These are phyloP conservation scores for Annulohypoxylon truncatum DNA, from an alignment of 2,329 filamentous ascomycete genomes.

Conservation along the genomic window DNA sequence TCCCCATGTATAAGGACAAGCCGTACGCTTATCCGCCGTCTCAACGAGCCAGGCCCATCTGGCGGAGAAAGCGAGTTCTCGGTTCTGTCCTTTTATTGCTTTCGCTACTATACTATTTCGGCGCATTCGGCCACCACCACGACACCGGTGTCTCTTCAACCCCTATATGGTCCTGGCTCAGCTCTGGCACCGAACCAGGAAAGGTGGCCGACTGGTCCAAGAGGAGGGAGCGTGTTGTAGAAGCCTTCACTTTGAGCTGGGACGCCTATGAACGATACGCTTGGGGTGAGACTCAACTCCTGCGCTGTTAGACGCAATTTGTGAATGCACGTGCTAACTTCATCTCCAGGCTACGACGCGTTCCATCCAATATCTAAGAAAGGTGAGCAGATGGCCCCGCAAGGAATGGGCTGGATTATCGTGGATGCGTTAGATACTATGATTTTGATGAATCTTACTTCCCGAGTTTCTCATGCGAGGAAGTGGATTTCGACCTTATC, in stretches of 20 bases:
- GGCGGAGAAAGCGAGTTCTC: slow-evolving; percentile 71
- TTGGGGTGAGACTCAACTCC: slow-evolving; percentile 76
- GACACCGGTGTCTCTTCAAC: slow-evolving; percentile 51
- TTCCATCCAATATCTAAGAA: slow-evolving; percentile 85
- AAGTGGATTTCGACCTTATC: slow-evolving; percentile 88
- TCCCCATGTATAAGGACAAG: slow-evolving; percentile 99
- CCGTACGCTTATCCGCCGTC: slow-evolving; percentile 79
- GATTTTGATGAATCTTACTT: slow-evolving; percentile 98
- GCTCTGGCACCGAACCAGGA: slow-evolving; percentile 57
- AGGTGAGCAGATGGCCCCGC: slow-evolving; percentile 84
- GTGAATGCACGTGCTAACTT: slow-evolving; percentile 12
- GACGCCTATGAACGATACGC: slow-evolving; percentile 91
- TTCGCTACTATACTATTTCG: slow-evolving; percentile 75
- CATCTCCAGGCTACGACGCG: slow-evolving; percentile 76
- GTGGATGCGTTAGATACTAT: slow-evolving; percentile 95
- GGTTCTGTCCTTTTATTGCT: slow-evolving; percentile 66
- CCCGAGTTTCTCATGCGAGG: slow-evolving; percentile 82
- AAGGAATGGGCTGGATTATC: slow-evolving; percentile 97
- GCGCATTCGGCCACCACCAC: slow-evolving; percentile 63
- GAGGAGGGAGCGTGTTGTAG: slow-evolving; percentile 83
- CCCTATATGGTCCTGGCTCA: slow-evolving; percentile 69
- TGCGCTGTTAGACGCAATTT: background rate
- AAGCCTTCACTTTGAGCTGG: slow-evolving; percentile 93
- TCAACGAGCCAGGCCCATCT: slow-evolving; percentile 68
- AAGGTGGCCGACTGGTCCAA: slow-evolving; percentile 76